Evolutionary conservation across 805 yeast species (phyloP), one percentile per base, ranked within the genome.

Genomic region (Pichia phayaonensis): DNA sequence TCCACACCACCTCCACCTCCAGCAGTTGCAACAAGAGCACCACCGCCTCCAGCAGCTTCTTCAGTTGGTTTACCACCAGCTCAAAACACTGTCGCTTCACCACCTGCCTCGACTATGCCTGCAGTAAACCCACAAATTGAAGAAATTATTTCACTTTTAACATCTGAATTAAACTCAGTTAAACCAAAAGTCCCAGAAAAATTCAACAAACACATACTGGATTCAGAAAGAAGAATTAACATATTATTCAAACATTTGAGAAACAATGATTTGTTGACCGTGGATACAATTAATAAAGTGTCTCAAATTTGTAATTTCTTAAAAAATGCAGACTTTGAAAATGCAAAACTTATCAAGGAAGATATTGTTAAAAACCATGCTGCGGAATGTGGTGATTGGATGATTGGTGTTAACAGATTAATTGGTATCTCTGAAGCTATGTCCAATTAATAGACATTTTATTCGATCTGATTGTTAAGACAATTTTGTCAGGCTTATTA

Each of bases 321-420:
- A 58, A 72, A 70, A 20, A 65, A 61, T 12, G 74, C 75, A 53
- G 83, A 88, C 52, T 86, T 71, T 62, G 65, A 67, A 4, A 70
- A 70, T 16, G 97, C 98, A 1, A 67, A 74, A 47, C 66, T 74
- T 2, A 58, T 79, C 34, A 80, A 79, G 54, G 64, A 73, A 36
- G 79, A 80, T 47, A 76, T 94, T 53, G 78, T 85, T 22, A 75
- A 88, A 8, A 75, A 78, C 38, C 75, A 79, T 54, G 76, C 83
- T 23, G 79, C 76, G 23, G 95, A 90, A 66, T 80, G 85, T 56
- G 97, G 96, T 15, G 81, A 84, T 60, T 94, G 99, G 99, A 79
- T 86, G 71, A 80, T 86, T 31, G 99, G 99, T 59, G 84, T 94
- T 44, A 89, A 85, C 67, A 81, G 97, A 59, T 75, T 94, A 55